Percentiles rank a stretch among this genome's conserved stretches.
phyloP scores from a whole-genome alignment of 352 stramenopile species.

The Halophytophthora polymorphica region DNA sequence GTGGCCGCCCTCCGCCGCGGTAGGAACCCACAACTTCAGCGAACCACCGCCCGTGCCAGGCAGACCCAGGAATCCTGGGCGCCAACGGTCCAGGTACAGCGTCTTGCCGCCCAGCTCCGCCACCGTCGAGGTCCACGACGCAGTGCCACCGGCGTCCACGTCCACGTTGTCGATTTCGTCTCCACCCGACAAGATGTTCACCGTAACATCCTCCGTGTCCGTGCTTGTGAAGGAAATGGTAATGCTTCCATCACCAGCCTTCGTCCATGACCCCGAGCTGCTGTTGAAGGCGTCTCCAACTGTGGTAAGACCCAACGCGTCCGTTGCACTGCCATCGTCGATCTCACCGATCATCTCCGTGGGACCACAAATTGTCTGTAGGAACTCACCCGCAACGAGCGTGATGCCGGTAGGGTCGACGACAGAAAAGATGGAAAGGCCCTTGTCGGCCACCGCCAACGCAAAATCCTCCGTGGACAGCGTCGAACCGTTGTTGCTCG shows the following conservation, averaged over 20 bases:
- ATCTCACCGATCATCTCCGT: conserved; percentile 9
- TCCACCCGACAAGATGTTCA: neutral
- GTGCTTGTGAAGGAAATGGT: neutral
- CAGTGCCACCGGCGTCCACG: neutral
- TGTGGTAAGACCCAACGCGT: neutral
- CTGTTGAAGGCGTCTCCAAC: conserved; percentile 14
- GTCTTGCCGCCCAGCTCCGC: too few species aligned
- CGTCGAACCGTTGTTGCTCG: neutral
- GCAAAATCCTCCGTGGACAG: conserved; percentile 10
- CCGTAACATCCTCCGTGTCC: neutral
- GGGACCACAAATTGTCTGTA: conserved; percentile 18
- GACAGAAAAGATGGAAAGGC: conserved; percentile 8
- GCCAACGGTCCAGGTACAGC: too few species aligned
- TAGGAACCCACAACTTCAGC: too few species aligned
- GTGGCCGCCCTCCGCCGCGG: too few species aligned
- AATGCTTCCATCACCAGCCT: conserved; percentile 6
- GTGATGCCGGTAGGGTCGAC: conserved; percentile 22
- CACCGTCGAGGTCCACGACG: conserved; percentile 5
- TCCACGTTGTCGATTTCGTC: neutral
- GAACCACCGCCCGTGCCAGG: too few species aligned
- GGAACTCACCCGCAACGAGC: conserved; percentile 11
- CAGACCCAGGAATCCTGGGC: too few species aligned
- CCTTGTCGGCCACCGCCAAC: conserved; percentile 8
- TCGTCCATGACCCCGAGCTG: conserved; percentile 6
- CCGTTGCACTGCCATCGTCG: conserved; percentile 6